phyloP scores from a whole-genome alignment of 768 basidiomycete genomes.

The Naematelia encephala region DNA sequence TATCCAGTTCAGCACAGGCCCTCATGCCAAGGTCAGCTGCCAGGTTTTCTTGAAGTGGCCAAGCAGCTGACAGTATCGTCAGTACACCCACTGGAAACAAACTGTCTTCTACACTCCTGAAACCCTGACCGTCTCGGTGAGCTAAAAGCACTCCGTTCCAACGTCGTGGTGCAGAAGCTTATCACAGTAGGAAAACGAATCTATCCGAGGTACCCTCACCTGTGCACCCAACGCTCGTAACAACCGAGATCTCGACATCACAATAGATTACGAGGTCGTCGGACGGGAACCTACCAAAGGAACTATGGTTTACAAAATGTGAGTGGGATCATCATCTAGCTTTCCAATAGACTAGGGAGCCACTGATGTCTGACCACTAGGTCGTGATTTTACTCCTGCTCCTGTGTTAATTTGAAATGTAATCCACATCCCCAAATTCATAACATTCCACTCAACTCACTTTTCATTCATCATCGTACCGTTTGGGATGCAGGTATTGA shows the following conservation, averaged over 20 bases:
- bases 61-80: constrained; percentile 4
- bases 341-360: background rate
- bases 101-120: constrained; percentile 92
- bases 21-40: constrained; percentile 79
- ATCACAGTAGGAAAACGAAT: constrained; percentile 59
- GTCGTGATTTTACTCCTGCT: constrained; percentile 26
- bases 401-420: too few species aligned
- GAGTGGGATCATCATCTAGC: constrained; percentile 25
- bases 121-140: constrained; percentile 49
- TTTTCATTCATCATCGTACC: background rate
- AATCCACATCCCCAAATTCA: too few species aligned
- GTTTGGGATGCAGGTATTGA: background rate
- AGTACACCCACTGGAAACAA: constrained; percentile 58
- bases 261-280: constrained; percentile 65
- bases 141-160: constrained; percentile 9
- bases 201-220: constrained; percentile 65
- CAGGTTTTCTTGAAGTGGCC: background rate
- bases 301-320: constrained; percentile 53
- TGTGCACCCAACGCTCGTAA: constrained; percentile 90
- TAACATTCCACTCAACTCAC: too few species aligned
- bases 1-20: constrained; percentile 93
- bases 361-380: constrained; percentile 38
- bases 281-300: constrained; percentile 42
- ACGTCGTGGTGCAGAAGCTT: background rate
- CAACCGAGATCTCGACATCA: constrained; percentile 91